Base-by-base conservation (phyloP, 1,139 yeast genomes). In the Pichia norvegensis region DNA sequence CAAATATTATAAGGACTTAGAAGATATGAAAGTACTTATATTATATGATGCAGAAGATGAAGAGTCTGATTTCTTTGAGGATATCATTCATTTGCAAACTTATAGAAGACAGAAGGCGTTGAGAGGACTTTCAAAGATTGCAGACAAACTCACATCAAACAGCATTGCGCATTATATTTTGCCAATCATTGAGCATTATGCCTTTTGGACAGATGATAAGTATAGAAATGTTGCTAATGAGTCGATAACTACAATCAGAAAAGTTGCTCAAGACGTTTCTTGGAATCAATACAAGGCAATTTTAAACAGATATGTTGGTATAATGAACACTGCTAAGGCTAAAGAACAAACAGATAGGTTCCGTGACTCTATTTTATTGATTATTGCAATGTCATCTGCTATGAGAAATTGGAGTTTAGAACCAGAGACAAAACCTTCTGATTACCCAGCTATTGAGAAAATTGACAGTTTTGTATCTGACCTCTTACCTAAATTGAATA, bases 81-180 rank as follows among this genome's bases (percentile, higher is more conserved):
- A 88, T 58, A 72, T 94, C 38, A 75, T 75, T 51, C 97, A 92
- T 61, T 80, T 92, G 43, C 98, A 94, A 66, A 61, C 83, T 21
- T 90, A 84, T 58, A 78, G 95, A 65, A 82, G 97, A 57, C 88
- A 84, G 61, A 74, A 87, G 57, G 95, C 97, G 0, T 72, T 92
- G 23, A 74, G 78, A 55, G 74, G 85, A 49, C 67, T 87, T 31
- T 69, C 72, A 25, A 69, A 69, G 9, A 53, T 68, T 40, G 49
- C 55, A 4, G 68, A 72, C 0, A 55, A 65, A 25, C 64, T 90
- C 14, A 65, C 74, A 2, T 78, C 78, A 36, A 67, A 71, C 36
- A 81, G 80, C 54, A 79, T 90, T 46, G 74, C 95, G 0, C 94
- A 86, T 57, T 88, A 83, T 60, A 61, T 94, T 44, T 66, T 94